phyloP scores from a whole-genome alignment of 139 green algal genomes.

The Tetradesmus obliquus region DNA sequence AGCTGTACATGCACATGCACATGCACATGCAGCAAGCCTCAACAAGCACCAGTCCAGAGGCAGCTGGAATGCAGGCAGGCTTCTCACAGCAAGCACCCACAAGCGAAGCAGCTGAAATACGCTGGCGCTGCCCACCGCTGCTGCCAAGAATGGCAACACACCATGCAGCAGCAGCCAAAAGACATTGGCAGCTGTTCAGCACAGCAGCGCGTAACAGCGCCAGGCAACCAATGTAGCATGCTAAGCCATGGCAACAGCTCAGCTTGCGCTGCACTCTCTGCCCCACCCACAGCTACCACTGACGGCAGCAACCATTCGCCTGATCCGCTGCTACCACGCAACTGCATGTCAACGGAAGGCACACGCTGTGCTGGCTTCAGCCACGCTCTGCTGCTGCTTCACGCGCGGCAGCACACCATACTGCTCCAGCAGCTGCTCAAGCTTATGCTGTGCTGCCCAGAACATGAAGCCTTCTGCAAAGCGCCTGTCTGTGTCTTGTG shows the following conservation, averaged over 20 bases:
- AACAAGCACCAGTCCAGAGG: neutral
- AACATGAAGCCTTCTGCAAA: constrained; percentile 46
- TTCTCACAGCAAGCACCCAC: neutral
- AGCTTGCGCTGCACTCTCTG: neutral
- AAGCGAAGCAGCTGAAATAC: neutral
- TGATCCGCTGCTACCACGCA: neutral
- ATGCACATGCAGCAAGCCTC: neutral
- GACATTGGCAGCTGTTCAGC: neutral
- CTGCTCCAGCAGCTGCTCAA: constrained; percentile 39
- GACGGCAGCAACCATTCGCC: too few relatives aligned
- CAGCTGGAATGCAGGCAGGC: neutral
- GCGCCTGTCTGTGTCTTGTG: constrained; percentile 22
- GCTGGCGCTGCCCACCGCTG: too few relatives aligned
- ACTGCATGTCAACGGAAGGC: neutral
- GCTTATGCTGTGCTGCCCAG: constrained; percentile 41
- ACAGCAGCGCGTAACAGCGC: neutral
- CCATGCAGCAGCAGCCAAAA: neutral
- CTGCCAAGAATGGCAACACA: neutral
- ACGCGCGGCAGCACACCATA: constrained; percentile 21
- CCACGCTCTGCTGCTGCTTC: neutral
- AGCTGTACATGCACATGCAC: neutral
- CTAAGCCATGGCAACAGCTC: neutral
- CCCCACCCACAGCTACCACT: too few relatives aligned
- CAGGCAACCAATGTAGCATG: neutral
- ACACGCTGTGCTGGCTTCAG: neutral